Percentiles rank a stretch among this genome's conserved stretches.
phyloP scores from a whole-genome alignment of 1,284 basidiomycete genomes.

The Naganishia sp. region DNA sequence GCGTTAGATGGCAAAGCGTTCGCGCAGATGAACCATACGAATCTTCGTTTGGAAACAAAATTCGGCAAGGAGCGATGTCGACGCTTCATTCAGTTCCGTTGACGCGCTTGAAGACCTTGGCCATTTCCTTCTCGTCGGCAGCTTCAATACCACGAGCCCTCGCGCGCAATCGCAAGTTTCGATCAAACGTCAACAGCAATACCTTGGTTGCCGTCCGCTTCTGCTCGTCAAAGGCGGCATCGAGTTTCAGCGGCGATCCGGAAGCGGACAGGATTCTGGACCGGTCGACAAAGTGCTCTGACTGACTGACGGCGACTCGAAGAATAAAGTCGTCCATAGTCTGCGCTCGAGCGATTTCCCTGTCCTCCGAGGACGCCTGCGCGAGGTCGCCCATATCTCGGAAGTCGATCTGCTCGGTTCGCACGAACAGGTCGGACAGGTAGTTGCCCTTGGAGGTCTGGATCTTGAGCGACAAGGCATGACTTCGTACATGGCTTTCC shows the following conservation, averaged over 20 bases:
- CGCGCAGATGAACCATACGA: too few relatives aligned
- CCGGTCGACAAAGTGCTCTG: conserved; percentile 86
- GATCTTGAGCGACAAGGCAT: conserved; percentile 79
- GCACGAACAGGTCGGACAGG: conserved; percentile 75
- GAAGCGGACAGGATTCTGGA: conserved; percentile 63
- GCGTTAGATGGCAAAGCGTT: too few relatives aligned
- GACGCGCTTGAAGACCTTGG: conserved; percentile 38
- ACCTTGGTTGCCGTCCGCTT: conserved; percentile 68
- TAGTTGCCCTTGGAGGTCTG: conserved; percentile 96
- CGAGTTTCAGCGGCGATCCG: conserved; percentile 34
- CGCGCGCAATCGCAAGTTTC: conserved; percentile 63
- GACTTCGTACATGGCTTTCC: conserved; percentile 70
- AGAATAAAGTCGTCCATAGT: conserved; percentile 95
- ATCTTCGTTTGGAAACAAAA: too few relatives aligned
- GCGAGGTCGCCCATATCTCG: conserved; percentile 44
- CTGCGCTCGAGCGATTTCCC: conserved; percentile 60
- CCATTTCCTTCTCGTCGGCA: conserved; percentile 53
- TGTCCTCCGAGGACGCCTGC: conserved; percentile 44
- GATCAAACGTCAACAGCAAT: conserved; percentile 84
- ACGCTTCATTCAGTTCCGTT: conserved; percentile 9
- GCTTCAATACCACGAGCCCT: conserved; percentile 49
- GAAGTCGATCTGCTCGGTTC: conserved; percentile 70
- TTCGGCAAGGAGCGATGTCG: too few relatives aligned
- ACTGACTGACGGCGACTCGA: conserved; percentile 86
- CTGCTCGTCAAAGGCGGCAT: conserved; percentile 33